Base-by-base conservation (phyloP, 75 land plant genomes). In the Azolla pinnata region DNA sequence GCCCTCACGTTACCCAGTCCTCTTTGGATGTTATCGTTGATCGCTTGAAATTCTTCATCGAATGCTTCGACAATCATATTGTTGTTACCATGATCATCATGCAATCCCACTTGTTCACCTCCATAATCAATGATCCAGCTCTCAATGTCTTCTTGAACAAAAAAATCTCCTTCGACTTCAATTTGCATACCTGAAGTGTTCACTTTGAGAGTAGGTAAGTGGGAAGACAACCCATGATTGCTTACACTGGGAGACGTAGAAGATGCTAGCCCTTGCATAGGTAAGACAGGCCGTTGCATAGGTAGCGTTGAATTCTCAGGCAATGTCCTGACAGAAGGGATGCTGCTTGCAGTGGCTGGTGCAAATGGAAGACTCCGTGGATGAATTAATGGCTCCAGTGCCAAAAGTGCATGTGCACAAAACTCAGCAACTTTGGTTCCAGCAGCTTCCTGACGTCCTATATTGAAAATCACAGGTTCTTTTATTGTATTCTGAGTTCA, bases 331-430 rank as follows among this genome's bases (percentile, higher is more conserved):
- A 67, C 68, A 31, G 68, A 32, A 28, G 62, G 34, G 19, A 55
- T 66, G 61, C 34, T 47, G 66, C 49, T 16, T 46, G 56, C 35
- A 27, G 31, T 59, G 24, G 57, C 19, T 20, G 77, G 66, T 18
- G 32, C 62, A 24, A 80, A 51, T 30, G 95, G 79, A 54, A 84
- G 80, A 24, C 76, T 70, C 31, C 86, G 77, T 20, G 97, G 95
- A 63, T 91, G 95, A 38, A 88, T 88, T 21, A 88, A 86, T 25
- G 82, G 78, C 61, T 88, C 95, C 54, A 91, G 62, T n/a, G 89
- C 74, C 42, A 88, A 24, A 12, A 88, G 76, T 17, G 95, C 95
- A 69, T 73, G 76, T 31, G 83, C 72, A 80, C 95, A 91, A 33
- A 84, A 88, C 30, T 73, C 78, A 17, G 97, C 79, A 51, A 82